Percentiles rank a stretch among this genome's conserved stretches.
These are phyloP conservation scores for Penicillium lagena DNA, from an alignment of 495 filamentous ascomycete genomes.

Conservation along the genomic window DNA sequence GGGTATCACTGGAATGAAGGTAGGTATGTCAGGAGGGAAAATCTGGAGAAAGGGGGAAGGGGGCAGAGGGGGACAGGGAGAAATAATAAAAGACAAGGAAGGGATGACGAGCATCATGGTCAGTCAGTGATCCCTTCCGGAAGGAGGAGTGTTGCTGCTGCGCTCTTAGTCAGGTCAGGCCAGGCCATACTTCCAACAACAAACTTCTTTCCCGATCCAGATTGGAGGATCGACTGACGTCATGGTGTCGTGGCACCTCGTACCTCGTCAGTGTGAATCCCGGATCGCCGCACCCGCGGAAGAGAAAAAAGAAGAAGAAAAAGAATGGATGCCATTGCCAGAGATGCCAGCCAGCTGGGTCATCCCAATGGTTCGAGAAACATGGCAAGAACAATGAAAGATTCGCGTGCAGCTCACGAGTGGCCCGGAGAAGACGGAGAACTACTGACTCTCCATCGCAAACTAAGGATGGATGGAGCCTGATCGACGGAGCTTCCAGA, in stretches of 20 bases:
- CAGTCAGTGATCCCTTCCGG: background rate
- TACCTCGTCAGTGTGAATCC: background rate
- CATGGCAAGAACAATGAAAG: too few species aligned
- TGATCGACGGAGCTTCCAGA: background rate
- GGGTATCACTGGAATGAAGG: constrained; percentile 36
- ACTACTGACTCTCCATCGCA: too few species aligned
- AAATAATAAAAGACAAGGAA: constrained; percentile 4
- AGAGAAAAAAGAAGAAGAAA: too few species aligned
- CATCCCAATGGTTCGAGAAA: too few species aligned
- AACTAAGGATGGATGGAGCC: too few species aligned
- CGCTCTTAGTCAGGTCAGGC: too few species aligned
- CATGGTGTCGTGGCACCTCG: constrained; percentile 1
- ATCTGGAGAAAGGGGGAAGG: background rate
- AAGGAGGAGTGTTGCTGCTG: background rate
- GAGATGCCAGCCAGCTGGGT: too few species aligned
- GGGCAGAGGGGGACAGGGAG: background rate
- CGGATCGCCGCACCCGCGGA: too few species aligned
- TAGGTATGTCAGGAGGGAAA: constrained; percentile 6
- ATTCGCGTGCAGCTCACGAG: too few species aligned
- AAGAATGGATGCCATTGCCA: background rate
- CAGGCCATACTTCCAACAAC: background rate
- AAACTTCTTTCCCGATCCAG: background rate
- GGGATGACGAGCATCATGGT: background rate
- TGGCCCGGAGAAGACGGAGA: too few species aligned
- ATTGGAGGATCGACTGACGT: constrained; percentile 5